Conservation (phyloP, 805 yeast species). For the Kazachstania psychrophila region DNA sequence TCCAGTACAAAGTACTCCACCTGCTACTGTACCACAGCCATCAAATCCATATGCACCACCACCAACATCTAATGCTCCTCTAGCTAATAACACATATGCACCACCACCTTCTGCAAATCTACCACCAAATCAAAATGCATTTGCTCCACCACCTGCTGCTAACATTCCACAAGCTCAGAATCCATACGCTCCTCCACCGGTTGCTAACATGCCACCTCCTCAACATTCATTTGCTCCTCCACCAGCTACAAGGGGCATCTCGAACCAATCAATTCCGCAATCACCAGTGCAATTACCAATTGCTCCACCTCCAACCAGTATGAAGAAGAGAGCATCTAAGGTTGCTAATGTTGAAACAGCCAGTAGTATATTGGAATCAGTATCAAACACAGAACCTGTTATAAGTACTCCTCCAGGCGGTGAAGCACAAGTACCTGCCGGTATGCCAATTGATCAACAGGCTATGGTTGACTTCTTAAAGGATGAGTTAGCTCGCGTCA, state of each 20-base stretch:
- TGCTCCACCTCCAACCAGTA: conserved; percentile 29
- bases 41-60: conserved; percentile 5
- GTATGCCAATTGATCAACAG: conserved; percentile 45
- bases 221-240: conserved; percentile 35
- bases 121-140: neutral
- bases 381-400: conserved; percentile 5
- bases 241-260: conserved; percentile 8
- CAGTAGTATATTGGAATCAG: conserved; percentile 15
- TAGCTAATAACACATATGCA: neutral
- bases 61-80: neutral
- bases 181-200: conserved; percentile 14
- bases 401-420: conserved; percentile 12
- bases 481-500: conserved; percentile 47
- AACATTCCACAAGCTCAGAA: neutral
- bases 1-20: conserved; percentile 20
- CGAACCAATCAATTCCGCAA: conserved; percentile 8
- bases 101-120: neutral
- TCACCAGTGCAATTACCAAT: conserved; percentile 22
- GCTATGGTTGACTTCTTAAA: conserved; percentile 53
- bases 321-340: conserved; percentile 17
- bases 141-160: conserved; percentile 12
- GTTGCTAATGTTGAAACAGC: conserved; percentile 17
- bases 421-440: conserved; percentile 17
- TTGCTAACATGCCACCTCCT: conserved; percentile 21
- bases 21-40: conserved; percentile 1